Evolutionary conservation across 371 early-diverging fungal genomes (phyloP).

Genomic region (Syncephalis plumigaleata): DNA sequence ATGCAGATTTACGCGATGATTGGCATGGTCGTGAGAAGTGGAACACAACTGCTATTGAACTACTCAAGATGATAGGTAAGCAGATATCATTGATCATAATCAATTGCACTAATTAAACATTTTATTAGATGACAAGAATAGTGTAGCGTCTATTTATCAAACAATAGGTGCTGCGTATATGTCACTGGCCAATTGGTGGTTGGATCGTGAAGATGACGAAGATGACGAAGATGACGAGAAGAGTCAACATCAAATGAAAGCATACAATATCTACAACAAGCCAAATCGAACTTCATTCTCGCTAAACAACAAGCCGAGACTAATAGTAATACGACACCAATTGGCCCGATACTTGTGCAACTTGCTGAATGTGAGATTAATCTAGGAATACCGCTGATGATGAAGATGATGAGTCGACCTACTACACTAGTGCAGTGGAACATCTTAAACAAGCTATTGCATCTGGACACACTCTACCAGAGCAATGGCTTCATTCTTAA

Average conservation of each 20-base stretch:
- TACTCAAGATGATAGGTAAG: neutral
- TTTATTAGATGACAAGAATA: neutral
- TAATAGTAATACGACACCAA: neutral
- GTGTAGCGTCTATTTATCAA: neutral
- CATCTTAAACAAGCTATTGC: neutral
- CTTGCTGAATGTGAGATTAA: neutral
- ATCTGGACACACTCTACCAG: neutral
- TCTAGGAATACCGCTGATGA: neutral
- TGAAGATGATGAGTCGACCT: neutral
- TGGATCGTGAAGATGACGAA: neutral
- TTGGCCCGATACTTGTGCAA: neutral
- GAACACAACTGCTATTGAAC: neutral
- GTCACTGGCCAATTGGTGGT: neutral
- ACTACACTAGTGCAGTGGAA: neutral
- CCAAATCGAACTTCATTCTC: neutral
- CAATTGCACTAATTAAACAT: neutral
- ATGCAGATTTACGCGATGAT: too few relatives aligned
- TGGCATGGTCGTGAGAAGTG: too few relatives aligned
- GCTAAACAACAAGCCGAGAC: neutral
- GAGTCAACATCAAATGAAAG: neutral
- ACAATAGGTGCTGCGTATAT: neutral
- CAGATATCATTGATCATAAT: neutral
- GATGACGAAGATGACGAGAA: neutral
- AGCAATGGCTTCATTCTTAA: neutral
- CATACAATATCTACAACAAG: neutral